These are phyloP conservation scores for Oenanthe sinensis DNA, from an alignment of 129 eudicot species.

Conservation along the genomic window DNA sequence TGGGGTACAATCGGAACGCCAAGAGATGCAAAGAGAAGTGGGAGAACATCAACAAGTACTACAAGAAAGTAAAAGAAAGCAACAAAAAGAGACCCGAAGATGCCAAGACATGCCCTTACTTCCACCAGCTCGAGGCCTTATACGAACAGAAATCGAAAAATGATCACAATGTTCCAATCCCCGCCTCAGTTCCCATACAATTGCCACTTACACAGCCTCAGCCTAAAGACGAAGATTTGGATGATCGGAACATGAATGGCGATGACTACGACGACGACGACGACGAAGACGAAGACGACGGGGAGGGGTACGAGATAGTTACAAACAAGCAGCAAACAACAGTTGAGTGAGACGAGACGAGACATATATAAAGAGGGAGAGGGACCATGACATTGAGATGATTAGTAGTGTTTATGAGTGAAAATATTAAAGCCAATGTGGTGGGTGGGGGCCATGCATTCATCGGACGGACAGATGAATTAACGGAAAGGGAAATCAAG, in stretches of 20 bases:
- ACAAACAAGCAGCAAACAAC: constrained; percentile 34
- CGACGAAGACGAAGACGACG: constrained; percentile 51
- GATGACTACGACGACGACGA: constrained; percentile 29
- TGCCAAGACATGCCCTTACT: constrained; percentile 86
- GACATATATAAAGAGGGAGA: not conserved
- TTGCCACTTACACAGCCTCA: constrained; percentile 44
- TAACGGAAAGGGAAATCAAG: not conserved
- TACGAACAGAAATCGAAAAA: constrained; percentile 47
- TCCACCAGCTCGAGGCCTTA: constrained; percentile 73
- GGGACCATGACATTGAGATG: not conserved
- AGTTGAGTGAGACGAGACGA: constrained; percentile 28
- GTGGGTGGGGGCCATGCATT: constrained; percentile 36
- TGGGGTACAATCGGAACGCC: constrained; percentile 74
- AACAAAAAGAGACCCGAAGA: constrained; percentile 86
- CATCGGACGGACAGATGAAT: constrained; percentile 13
- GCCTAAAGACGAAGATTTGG: constrained; percentile 11
- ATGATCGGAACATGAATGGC: constrained; percentile 18
- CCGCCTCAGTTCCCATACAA: constrained; percentile 36
- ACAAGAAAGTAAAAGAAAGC: constrained; percentile 88
- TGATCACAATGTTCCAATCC: constrained; percentile 11
- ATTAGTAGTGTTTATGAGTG: not conserved
- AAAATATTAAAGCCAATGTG: constrained; percentile 3
- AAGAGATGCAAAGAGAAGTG: constrained; percentile 93
- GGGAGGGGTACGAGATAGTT: constrained; percentile 62
- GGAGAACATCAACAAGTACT: constrained; percentile 95